phyloP scores from a whole-genome alignment of 2,329 filamentous ascomycete species.

The Aspergillus sp. region DNA sequence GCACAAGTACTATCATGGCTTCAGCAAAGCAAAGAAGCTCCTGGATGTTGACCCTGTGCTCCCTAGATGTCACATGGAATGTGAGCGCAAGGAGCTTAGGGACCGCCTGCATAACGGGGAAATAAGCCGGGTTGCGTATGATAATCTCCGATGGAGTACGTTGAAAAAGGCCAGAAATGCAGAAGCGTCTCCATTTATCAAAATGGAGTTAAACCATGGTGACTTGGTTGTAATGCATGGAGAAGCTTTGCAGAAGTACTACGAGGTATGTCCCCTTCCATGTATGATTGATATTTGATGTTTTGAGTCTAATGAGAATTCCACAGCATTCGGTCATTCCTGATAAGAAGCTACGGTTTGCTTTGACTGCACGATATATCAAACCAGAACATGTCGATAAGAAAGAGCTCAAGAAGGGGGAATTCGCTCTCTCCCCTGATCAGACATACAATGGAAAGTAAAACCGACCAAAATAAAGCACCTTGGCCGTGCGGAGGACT shows the following conservation, averaged over 20 bases:
- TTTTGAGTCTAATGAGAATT: not conserved
- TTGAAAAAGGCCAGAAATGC: conserved; percentile 22
- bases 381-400: conserved; percentile 21
- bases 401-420: conserved; percentile 25
- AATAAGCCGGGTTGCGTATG: conserved; percentile 22
- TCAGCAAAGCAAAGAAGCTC: conserved; percentile 14
- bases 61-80: conserved; percentile 25
- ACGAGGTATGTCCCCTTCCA: conserved; percentile 38
- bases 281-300: not conserved
- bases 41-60: conserved; percentile 31
- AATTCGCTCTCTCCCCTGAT: conserved; percentile 21
- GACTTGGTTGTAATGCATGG: conserved; percentile 60
- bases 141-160: conserved; percentile 21
- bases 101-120: conserved; percentile 12
- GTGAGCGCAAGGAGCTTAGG: conserved; percentile 23
- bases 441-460: conserved; percentile 28
- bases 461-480: not conserved
- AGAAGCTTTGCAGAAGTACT: conserved; percentile 52
- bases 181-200: conserved; percentile 34
- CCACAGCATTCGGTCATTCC: conserved; percentile 31
- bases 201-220: conserved; percentile 52
- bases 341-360: conserved; percentile 32
- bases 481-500: not conserved
- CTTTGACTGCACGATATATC: conserved; percentile 35
- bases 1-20: conserved; percentile 42